These are phyloP conservation scores for Ceratobasidium sp. DNA, from an alignment of 1,284 basidiomycete species.

Conservation along the genomic window DNA sequence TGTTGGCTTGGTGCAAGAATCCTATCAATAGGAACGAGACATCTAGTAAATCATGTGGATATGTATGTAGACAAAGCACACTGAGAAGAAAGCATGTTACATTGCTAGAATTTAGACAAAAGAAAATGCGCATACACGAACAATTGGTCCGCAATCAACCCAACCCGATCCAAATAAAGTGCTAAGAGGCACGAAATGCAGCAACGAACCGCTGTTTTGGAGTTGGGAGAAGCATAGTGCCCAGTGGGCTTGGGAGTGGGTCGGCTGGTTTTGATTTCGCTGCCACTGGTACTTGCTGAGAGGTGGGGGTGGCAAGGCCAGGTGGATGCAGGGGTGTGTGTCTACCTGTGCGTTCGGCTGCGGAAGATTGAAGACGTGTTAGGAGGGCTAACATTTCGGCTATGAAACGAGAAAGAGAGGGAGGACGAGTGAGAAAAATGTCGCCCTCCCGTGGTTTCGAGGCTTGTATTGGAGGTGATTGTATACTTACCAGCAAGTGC, in stretches of 20 bases:
- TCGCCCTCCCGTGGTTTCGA: neutral
- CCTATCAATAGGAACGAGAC: neutral
- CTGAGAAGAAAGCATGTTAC: slow-evolving; percentile 11
- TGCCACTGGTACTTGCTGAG: neutral
- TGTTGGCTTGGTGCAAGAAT: neutral
- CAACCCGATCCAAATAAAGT: neutral
- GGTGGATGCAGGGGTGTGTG: slow-evolving; percentile 21
- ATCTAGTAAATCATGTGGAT: neutral
- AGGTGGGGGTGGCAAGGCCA: neutral
- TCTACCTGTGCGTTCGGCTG: slow-evolving; percentile 32
- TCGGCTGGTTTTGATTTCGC: neutral
- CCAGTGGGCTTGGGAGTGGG: slow-evolving; percentile 37
- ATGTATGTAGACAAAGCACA: neutral
- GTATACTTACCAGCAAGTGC: slow-evolving; percentile 35
- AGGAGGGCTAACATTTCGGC: slow-evolving; percentile 44
- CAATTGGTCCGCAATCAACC: slow-evolving; percentile 1
- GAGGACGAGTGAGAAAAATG: slow-evolving; percentile 32
- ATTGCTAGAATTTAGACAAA: neutral
- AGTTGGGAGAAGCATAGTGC: slow-evolving; percentile 34
- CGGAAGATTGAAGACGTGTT: slow-evolving; percentile 43
- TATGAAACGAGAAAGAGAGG: slow-evolving; percentile 27
- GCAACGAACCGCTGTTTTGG: slow-evolving; percentile 29
- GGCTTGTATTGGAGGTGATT: neutral
- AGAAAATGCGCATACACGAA: slow-evolving; percentile 24
- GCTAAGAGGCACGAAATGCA: slow-evolving; percentile 8